Evolutionary conservation across 2,329 filamentous ascomycete genomes (phyloP), one percentile per base, ranked within the genome.

Genomic region (Cordyceps cicadae): DNA sequence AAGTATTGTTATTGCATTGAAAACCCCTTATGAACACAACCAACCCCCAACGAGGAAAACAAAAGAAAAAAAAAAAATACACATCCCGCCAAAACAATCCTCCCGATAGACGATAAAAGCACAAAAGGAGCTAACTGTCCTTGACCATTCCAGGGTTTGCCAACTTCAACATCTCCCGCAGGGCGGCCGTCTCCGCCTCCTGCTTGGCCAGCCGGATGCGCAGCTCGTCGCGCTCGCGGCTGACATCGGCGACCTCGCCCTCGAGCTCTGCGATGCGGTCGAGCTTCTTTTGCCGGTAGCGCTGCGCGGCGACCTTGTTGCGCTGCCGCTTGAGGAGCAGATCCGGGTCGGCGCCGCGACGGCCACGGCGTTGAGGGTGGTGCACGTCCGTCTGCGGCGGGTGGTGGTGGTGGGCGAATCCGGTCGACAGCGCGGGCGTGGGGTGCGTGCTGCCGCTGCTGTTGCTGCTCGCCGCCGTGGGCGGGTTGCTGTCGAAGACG

Each of bases 241-340:
- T 77, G 62, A 83, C 77, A 55, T 77, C 73, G 55, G 78, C 78
- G 55, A 87, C 73, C 37, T 78, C 77, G 4, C 73, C 69, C 68
- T 87, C 83, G 19, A 87, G 75, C 63, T 79, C 77, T 54, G 73
- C 67, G 67, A 86, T 80, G 55, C 83, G 81, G 66, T 87, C 83
- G 34, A 86, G 73, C 63, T 83, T 82, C 67, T 85, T 85, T 67
- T 87, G 84, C 21, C 85, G 81, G 70, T 86, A 87, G 55, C 82
- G 80, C 48, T 82, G 78, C 45, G 85, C 85, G 9, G 85, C 85
- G 59, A 85, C 75, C 39, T 82, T 87, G 72, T 87, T 87, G 63
- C 81, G 80, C 63, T 80, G 78, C 24, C 85, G 81, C 71, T 86
- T 87, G 58, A 69, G 60, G 1, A 70, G 17, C 9, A 69, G 54